Evolutionary conservation across 495 filamentous ascomycete genomes (phyloP), one percentile per base, ranked within the genome.

Genomic region (Parathielavia appendiculata): DNA sequence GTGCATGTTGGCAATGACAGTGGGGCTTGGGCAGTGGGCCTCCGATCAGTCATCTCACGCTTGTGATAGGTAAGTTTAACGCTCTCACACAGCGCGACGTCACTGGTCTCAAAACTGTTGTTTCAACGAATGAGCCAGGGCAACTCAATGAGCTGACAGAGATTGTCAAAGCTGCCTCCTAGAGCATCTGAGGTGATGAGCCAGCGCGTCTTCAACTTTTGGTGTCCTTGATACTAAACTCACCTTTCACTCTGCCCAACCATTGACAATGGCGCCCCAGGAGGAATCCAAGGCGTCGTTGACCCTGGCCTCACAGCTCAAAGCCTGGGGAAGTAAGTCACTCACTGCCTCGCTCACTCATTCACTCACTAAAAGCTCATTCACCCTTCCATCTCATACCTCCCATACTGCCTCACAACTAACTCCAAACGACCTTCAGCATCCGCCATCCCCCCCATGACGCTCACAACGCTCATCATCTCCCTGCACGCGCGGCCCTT

Each of bases 401-500:
- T 1, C 41, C 41, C 9, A n/a, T 32, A 26, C 16, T n/a, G 30
- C 26, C 35, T 39, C 44, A 48, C 54, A 57, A 19, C n/a, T 14
- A 45, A 23, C 48, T 30, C 34, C 51, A 17, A 34, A 35, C 26
- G 1, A 13, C 43, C 16, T 22, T 5, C 49, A 96, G 91, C 88
- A 75, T 87, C 87, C 59, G 80, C 91, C 35, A 75, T 96, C 32
- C 87, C 91, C 14, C 84, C 91, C 8, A 87, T 85, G 34, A 75
- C 87, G 17, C 86, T 92, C 45, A 89, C 90, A 43, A 86, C 89
- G 12, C 82, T 96, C 49, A 84, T 95, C 59, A 81, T 85, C 6
- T 83, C 89, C 20, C 87, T 92, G 60, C 84, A 91, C 73, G 73
- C 79, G 55, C 88, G 87, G 8, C 91, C 91, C 8, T 81, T 87